Percentiles rank a stretch among this genome's conserved stretches.
Conservation (phyloP, 1,139 yeast genomes). For the Suhomyces chickasaworum region DNA sequence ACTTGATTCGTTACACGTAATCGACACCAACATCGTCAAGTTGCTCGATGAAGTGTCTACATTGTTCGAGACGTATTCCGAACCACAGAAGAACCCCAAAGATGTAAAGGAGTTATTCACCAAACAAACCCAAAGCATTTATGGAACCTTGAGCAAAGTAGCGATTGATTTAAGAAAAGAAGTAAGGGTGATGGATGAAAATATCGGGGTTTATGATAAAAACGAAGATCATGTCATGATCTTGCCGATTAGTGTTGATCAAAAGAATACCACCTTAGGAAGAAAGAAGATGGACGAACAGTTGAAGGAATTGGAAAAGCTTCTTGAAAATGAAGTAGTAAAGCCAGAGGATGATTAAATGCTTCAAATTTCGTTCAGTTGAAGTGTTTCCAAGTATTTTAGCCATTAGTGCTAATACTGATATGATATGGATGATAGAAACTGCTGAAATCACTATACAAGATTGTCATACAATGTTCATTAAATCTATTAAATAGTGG, state of each 20-base stretch:
- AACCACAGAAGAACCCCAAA: conserved; percentile 20
- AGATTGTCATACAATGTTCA: background rate
- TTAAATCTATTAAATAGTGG: background rate
- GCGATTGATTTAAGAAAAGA: conserved; percentile 58
- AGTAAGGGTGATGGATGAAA: conserved; percentile 58
- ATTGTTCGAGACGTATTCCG: conserved; percentile 43
- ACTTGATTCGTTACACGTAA: conserved; percentile 44
- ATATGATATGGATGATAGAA: too few species aligned
- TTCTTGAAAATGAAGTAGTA: conserved; percentile 16
- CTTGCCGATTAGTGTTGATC: conserved; percentile 61
- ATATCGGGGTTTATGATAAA: conserved; percentile 49
- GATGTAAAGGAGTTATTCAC: conserved; percentile 23
- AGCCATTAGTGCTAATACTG: too few species aligned
- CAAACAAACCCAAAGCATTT: conserved; percentile 36
- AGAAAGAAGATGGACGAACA: conserved; percentile 47
- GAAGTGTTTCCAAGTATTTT: too few species aligned
- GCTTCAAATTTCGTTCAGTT: too few species aligned
- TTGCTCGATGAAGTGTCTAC: conserved; percentile 42
- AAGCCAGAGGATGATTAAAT: background rate
- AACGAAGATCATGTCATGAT: conserved; percentile 53
- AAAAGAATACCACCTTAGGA: conserved; percentile 62
- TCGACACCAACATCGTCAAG: conserved; percentile 48
- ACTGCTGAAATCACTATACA: too few species aligned
- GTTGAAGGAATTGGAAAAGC: conserved; percentile 28
- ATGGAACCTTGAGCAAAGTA: conserved; percentile 36